Conservation (phyloP, 2,329 filamentous ascomycete genomes). For the Cercospora nicotianae region DNA sequence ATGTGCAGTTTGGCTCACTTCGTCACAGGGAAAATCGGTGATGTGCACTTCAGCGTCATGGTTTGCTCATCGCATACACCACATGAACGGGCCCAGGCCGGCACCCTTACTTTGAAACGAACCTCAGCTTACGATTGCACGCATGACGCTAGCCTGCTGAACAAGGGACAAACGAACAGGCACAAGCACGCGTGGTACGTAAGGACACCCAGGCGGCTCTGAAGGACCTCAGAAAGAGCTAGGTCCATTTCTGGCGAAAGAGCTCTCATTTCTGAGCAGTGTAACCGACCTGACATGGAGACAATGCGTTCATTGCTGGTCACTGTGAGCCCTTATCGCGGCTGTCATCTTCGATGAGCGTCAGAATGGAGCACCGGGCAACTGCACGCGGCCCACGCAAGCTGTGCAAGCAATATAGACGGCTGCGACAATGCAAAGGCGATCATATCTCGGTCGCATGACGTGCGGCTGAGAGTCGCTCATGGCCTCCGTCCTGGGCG, state of each 20-base stretch:
- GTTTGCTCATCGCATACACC: constrained; percentile 1
- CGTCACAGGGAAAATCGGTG: neutral
- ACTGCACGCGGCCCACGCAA: neutral
- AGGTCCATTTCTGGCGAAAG: neutral
- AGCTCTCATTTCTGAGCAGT: neutral
- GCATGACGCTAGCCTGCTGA: neutral
- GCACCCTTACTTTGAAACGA: neutral
- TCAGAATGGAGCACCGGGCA: neutral
- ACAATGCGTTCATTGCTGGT: neutral
- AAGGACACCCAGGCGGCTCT: neutral
- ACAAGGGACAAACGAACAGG: neutral
- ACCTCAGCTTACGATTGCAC: neutral
- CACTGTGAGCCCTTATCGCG: neutral
- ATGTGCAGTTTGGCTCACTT: neutral
- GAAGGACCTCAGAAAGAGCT: neutral
- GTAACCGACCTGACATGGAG: neutral
- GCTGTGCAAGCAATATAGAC: neutral
- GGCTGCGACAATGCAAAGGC: neutral
- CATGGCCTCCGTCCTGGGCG: neutral
- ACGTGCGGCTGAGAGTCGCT: neutral
- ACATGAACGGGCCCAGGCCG: neutral
- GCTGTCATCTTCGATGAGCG: neutral
- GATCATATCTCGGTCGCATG: neutral
- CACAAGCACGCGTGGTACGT: neutral
- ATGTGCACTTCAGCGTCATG: neutral